Evolutionary conservation across 2,329 filamentous ascomycete genomes (phyloP), one percentile per base, ranked within the genome.

Genomic region (Byssochlamys sp.): DNA sequence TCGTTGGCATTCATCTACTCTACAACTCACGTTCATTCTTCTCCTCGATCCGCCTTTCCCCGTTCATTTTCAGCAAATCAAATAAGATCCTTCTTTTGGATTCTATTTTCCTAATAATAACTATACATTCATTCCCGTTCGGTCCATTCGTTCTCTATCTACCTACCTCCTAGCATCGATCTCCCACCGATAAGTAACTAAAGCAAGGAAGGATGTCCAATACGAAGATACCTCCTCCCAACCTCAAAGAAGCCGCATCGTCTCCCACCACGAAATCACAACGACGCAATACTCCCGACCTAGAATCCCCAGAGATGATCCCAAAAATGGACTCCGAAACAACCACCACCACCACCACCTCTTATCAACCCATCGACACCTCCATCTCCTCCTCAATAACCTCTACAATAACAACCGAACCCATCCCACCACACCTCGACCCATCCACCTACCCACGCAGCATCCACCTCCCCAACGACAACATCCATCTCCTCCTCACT

Each of bases 401-500:
- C 2, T 31, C 29, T 9, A 10, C 29, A 10, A 31, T 14, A 45
- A 45, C 14, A 5, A 45, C 35, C 35, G 35, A 45, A 45, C 35
- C 35, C 14, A 45, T 56, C 24, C 58, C 60, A 53, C 6, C 53
- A n/a, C 66, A 74, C 55, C 72, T 72, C 55, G 68, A 75, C 62
- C 73, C 73, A 48, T 62, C 65, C 31, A 76, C 73, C 58, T 77
- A 75, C 62, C 73, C 73, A 25, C 73, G 72, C 61, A 70, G 63
- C 55, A 63, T 66, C 31, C 63, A 67, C 53, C 62, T 69, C 54
- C 31, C 66, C 12, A 31, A 64, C 25, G 58, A 62, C 53, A 71
- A 75, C 67, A 76, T 76, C 63, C 69, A 74, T 64, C 65, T 77
- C 61, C 69, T 71, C 57, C 67, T 78, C 29, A 75, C 74, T 63